Conservation (phyloP, 2,329 filamentous ascomycete species). For the Xylariaceae sp. region DNA sequence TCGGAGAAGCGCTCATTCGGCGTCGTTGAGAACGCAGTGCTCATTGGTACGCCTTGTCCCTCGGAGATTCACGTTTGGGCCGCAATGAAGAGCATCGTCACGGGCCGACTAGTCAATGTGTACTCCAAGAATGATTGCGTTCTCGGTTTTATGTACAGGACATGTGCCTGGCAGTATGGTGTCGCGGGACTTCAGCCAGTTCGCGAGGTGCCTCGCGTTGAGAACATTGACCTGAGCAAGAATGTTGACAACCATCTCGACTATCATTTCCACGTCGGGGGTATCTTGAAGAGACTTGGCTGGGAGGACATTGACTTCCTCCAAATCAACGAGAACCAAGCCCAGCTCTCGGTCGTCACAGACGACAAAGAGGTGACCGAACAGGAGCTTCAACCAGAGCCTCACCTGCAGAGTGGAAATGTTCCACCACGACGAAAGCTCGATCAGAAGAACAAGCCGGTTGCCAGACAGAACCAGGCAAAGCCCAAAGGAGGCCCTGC, state of each 20-base stretch:
- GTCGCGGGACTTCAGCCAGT: conserved; percentile 80
- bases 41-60: conserved; percentile 81
- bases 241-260: conserved; percentile 67
- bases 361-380: too few relatives aligned
- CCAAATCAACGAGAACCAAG: conserved; percentile 11
- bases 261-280: conserved; percentile 66
- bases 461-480: background rate
- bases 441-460: conserved; percentile 1
- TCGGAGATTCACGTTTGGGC: conserved; percentile 72
- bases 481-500: conserved; percentile 1
- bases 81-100: conserved; percentile 72
- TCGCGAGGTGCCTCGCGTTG: conserved; percentile 61
- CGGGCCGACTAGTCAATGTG: conserved; percentile 84
- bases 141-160: conserved; percentile 83
- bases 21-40: conserved; percentile 75
- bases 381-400: background rate
- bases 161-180: conserved; percentile 76
- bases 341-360: conserved; percentile 1
- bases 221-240: conserved; percentile 66
- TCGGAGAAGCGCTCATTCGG: conserved; percentile 80
- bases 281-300: conserved; percentile 63
- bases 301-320: conserved; percentile 63
- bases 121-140: conserved; percentile 86
- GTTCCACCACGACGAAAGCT: background rate
- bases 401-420: conserved; percentile 7